A percentile compares a stretch with the other conserved stretches of the same genome.
Conservation (phyloP, 148 eudicot genomes). For the Rhododendron williamsianum region DNA sequence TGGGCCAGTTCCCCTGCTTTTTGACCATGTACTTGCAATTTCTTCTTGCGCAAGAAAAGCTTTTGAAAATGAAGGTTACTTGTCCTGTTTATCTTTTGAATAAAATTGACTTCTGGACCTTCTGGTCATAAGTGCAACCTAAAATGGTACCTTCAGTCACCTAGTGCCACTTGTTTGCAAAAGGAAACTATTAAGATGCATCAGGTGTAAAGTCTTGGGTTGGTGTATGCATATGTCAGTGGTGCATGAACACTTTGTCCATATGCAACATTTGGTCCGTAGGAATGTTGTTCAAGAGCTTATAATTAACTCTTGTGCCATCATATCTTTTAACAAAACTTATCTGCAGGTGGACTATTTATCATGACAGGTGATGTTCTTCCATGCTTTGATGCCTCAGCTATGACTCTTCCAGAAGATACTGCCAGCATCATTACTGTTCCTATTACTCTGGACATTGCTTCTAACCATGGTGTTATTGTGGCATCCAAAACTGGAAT, state of each 20-base stretch:
- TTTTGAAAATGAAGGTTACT: conserved; percentile 77
- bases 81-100: conserved; percentile 18
- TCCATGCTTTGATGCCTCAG: conserved; percentile 95
- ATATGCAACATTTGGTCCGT: neutral
- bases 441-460: conserved; percentile 93
- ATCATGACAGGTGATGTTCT: conserved; percentile 99
- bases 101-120: neutral
- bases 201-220: neutral
- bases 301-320: neutral
- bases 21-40: conserved; percentile 98
- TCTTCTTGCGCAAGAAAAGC: conserved; percentile 97
- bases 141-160: neutral
- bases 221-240: neutral
- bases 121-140: neutral
- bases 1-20: conserved; percentile 94
- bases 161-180: neutral
- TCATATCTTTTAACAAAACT: neutral
- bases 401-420: conserved; percentile 79
- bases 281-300: neutral
- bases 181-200: neutral
- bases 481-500: conserved; percentile 64
- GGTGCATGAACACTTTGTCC: neutral
- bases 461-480: conserved; percentile 90
- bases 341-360: conserved; percentile 78
- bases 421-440: conserved; percentile 89